Percentiles rank a stretch among this genome's conserved stretches.
Evolutionary conservation across 1,284 basidiomycete species (phyloP).

Genomic region (Sphaerobolus stellatus): DNA sequence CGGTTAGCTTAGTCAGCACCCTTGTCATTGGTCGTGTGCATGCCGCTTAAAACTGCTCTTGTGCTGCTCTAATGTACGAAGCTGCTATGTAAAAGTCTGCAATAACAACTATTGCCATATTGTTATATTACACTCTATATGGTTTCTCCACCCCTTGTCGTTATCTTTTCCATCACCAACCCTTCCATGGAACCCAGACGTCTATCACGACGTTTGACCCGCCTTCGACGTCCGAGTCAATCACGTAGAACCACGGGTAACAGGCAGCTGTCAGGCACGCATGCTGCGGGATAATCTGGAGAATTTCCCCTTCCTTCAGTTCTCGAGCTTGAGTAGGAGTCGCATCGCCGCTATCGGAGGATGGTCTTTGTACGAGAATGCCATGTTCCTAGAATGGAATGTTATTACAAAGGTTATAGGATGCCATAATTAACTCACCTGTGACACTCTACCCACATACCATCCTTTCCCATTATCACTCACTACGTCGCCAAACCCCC

Average conservation of each 20-base stretch:
- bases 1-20: no score
- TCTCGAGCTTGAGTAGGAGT: conserved; percentile 29
- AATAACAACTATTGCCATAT: background rate
- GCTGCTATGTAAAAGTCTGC: background rate
- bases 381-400: conserved; percentile 61
- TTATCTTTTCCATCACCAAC: conserved; percentile 56
- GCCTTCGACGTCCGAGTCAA: conserved; percentile 55
- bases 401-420: conserved; percentile 18
- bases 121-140: background rate
- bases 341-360: conserved; percentile 16
- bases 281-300: conserved; percentile 73
- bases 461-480: conserved; percentile 55
- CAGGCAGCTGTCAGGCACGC: conserved; percentile 77
- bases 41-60: background rate
- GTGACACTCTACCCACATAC: conserved; percentile 71
- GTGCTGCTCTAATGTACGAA: background rate
- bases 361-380: conserved; percentile 44
- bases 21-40: no score
- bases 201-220: conserved; percentile 63
- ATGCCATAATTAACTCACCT: conserved; percentile 25
- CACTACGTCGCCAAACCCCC: conserved; percentile 70
- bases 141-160: background rate
- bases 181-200: conserved; percentile 90
- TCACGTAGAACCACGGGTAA: conserved; percentile 80
- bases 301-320: conserved; percentile 58